These are phyloP conservation scores for Jatropha multifida DNA, from an alignment of 441 rosid species.

Conservation along the genomic window DNA sequence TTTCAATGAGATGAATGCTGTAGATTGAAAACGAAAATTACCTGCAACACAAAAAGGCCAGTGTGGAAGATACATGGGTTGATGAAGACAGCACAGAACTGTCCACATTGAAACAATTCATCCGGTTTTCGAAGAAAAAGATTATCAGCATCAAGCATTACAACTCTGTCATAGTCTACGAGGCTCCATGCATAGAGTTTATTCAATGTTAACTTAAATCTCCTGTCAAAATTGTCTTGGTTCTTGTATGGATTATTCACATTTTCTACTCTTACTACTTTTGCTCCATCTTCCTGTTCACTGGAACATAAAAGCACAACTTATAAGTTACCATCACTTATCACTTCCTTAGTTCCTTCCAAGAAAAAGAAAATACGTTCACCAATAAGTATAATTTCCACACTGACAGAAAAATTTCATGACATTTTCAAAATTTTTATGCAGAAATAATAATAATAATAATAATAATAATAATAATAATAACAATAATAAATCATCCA, in stretches of 20 bases:
- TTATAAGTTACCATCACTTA: neutral
- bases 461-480: too few species aligned
- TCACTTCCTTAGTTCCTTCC: neutral
- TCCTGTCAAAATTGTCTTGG: constrained; percentile 52
- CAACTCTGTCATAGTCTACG: constrained; percentile 74
- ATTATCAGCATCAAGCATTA: constrained; percentile 92
- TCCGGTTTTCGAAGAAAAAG: constrained; percentile 77
- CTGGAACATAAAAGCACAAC: constrained; percentile 36
- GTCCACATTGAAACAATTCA: constrained; percentile 91
- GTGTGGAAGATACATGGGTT: constrained; percentile 98
- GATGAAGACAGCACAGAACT: constrained; percentile 92
- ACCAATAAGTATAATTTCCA: neutral
- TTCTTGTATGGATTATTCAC: constrained; percentile 79
- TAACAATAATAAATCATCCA: too few species aligned
- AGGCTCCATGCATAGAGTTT: constrained; percentile 92
- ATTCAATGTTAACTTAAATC: constrained; percentile 86
- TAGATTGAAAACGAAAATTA: constrained; percentile 17
- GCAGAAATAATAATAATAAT: too few species aligned
- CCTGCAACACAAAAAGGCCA: constrained; percentile 88
- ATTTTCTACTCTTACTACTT: constrained; percentile 78
- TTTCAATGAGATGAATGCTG: neutral
- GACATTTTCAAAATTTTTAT: too few species aligned
- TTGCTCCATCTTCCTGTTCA: constrained; percentile 80
- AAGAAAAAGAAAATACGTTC: neutral
- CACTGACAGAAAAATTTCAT: neutral